Conservation (phyloP, 2,329 filamentous ascomycete species). For the Ophiostoma ulmi region DNA sequence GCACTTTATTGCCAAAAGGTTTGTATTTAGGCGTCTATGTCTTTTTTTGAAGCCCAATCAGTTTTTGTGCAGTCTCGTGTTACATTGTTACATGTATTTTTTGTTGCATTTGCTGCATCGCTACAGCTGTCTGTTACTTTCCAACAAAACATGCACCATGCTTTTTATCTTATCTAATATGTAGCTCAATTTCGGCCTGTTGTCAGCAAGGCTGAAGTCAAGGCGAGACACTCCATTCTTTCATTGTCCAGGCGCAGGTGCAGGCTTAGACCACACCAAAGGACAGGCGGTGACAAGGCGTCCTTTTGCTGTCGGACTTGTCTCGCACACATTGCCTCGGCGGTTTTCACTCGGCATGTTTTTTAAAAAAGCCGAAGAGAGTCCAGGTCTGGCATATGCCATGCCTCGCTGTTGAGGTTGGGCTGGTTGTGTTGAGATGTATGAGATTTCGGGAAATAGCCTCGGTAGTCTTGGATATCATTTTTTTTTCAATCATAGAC, state of each 20-base stretch:
- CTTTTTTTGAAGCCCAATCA: not conserved
- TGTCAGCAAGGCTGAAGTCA: not conserved
- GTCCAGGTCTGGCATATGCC: not conserved
- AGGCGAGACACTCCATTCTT: not conserved
- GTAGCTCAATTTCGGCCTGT: too few species aligned
- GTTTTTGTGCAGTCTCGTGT: not conserved
- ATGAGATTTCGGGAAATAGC: not conserved
- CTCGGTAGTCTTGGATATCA: too few species aligned
- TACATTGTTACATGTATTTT: not conserved
- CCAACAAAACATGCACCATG: not conserved
- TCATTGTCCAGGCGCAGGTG: not conserved
- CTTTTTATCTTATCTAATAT: not conserved
- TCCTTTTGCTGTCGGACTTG: not conserved
- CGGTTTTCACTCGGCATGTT: too few species aligned
- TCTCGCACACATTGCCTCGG: not conserved
- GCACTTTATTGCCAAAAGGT: not conserved
- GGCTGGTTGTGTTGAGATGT: not conserved
- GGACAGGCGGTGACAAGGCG: not conserved
- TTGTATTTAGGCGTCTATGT: not conserved
- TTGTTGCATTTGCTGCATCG: not conserved
- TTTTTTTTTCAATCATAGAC: too few species aligned
- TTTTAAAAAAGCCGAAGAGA: too few species aligned
- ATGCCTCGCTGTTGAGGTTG: not conserved
- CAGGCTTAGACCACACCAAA: not conserved
- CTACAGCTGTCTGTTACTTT: not conserved